Percentiles rank a stretch among this genome's conserved stretches.
phyloP scores from a whole-genome alignment of 805 yeast genomes.

The Yarrowia yakushimensis region DNA sequence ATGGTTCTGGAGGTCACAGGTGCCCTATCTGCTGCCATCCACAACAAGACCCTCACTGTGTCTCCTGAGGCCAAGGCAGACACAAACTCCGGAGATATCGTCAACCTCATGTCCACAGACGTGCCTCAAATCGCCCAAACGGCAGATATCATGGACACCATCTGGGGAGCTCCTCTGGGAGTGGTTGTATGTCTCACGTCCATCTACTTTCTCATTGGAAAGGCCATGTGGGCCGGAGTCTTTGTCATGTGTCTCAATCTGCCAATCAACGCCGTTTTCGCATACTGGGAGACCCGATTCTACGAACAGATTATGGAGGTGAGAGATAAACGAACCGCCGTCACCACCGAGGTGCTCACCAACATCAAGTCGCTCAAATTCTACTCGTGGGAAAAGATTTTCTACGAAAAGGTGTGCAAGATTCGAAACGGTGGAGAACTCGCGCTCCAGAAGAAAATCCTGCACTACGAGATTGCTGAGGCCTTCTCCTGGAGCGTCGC shows the following conservation, averaged over 20 bases:
- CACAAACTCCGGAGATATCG: conserved; percentile 87
- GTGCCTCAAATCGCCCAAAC: conserved; percentile 83
- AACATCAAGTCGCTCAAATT: conserved; percentile 88
- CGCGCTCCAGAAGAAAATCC: conserved; percentile 68
- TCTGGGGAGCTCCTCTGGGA: conserved; percentile 95
- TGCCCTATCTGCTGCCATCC: conserved; percentile 63
- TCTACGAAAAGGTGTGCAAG: conserved; percentile 62
- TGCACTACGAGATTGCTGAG: conserved; percentile 56
- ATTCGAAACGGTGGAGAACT: conserved; percentile 89
- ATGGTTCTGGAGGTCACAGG: conserved; percentile 63
- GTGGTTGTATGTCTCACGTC: conserved; percentile 70
- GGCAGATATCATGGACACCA: conserved; percentile 68
- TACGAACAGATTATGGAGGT: conserved; percentile 71
- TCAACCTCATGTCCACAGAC: conserved; percentile 91
- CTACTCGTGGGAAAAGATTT: conserved; percentile 94
- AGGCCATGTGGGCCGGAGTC: conserved; percentile 94
- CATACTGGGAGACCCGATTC: conserved; percentile 45
- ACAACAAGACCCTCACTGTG: conserved; percentile 64
- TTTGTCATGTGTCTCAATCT: conserved; percentile 68
- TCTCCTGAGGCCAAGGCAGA: conserved; percentile 61
- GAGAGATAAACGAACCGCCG: conserved; percentile 88
- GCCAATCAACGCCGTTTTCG: conserved; percentile 71
- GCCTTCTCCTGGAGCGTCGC: conserved; percentile 78
- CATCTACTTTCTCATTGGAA: conserved; percentile 69
- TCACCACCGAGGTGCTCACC: conserved; percentile 79